These are phyloP conservation scores for Diaporthe eres DNA, from an alignment of 2,329 filamentous ascomycete genomes.

Conservation along the genomic window DNA sequence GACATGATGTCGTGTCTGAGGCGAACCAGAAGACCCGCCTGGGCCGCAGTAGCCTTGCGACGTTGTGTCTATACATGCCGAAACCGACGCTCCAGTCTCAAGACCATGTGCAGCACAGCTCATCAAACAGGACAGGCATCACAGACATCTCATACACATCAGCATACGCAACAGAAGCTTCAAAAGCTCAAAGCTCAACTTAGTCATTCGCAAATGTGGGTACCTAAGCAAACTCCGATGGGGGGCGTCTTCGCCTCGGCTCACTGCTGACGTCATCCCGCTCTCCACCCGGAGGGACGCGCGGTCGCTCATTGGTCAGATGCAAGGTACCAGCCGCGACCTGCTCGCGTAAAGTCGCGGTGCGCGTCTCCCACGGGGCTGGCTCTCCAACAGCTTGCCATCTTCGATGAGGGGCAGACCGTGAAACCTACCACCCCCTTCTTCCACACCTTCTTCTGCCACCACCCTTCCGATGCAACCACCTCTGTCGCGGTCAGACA, in stretches of 20 bases:
- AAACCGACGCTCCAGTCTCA: neutral
- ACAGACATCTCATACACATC: neutral
- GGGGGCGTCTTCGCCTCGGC: neutral
- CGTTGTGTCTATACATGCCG: too few relatives aligned
- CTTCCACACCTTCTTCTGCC: neutral
- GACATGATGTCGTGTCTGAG: too few relatives aligned
- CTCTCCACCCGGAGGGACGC: constrained; percentile 11
- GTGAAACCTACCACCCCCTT: neutral
- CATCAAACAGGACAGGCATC: neutral
- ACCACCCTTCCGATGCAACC: constrained; percentile 10
- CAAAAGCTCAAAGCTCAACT: constrained; percentile 33
- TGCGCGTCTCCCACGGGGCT: constrained; percentile 35
- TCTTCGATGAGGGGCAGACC: constrained; percentile 36
- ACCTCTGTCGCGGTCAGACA: neutral
- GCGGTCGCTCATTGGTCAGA: constrained; percentile 30
- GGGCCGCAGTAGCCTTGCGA: too few relatives aligned
- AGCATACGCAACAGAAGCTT: neutral
- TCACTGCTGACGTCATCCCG: constrained; percentile 37
- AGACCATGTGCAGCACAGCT: neutral
- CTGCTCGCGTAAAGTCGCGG: constrained; percentile 39
- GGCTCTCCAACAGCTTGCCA: constrained; percentile 25
- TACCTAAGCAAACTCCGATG: constrained; percentile 8
- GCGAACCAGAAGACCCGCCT: too few relatives aligned
- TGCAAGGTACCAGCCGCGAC: constrained; percentile 21
- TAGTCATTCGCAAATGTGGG: constrained; percentile 38